A percentile compares a stretch with the other conserved stretches of the same genome.
phyloP scores from a whole-genome alignment of 2,329 filamentous ascomycete genomes.

The Coleophoma cylindrospora region DNA sequence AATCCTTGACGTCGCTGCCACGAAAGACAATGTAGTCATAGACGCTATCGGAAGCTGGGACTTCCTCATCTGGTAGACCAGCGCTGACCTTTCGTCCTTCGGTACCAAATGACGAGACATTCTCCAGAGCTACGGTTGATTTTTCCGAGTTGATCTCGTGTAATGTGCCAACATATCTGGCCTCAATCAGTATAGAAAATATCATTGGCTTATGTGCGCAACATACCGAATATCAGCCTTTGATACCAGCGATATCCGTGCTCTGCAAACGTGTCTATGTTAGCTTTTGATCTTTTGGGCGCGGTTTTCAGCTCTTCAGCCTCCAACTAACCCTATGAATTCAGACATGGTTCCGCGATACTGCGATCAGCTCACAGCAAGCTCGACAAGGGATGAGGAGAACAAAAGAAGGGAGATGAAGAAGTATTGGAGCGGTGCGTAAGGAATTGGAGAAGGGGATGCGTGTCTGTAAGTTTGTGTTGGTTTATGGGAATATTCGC shows the following conservation, averaged over 20 bases:
- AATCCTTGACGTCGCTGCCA: conserved; percentile 96
- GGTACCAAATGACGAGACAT: conserved; percentile 91
- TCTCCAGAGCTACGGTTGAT: conserved; percentile 93
- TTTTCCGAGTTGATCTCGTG: conserved; percentile 98
- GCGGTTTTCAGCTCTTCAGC: conserved; percentile 8
- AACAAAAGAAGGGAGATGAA: conserved; percentile 1
- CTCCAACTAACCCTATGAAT: conserved; percentile 49
- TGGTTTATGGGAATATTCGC: conserved; percentile 9
- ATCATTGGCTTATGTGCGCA: background rate
- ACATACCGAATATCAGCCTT: conserved; percentile 94
- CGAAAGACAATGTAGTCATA: conserved; percentile 99
- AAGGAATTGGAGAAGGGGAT: conserved; percentile 5
- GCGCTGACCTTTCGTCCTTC: conserved; percentile 74
- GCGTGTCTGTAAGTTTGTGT: background rate
- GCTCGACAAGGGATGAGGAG: conserved; percentile 8
- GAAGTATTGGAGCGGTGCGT: background rate
- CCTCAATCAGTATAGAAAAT: conserved; percentile 15
- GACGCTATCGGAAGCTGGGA: conserved; percentile 76
- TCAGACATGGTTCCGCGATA: conserved; percentile 43
- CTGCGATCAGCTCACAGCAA: conserved; percentile 25
- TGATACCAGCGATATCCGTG: conserved; percentile 93
- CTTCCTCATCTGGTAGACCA: conserved; percentile 65
- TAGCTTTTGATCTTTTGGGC: conserved; percentile 12
- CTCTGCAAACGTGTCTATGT: conserved; percentile 43
- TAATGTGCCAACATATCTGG: conserved; percentile 88